These are phyloP conservation scores for Barnettozyma botsteinii DNA, from an alignment of 805 yeast species.

Conservation along the genomic window DNA sequence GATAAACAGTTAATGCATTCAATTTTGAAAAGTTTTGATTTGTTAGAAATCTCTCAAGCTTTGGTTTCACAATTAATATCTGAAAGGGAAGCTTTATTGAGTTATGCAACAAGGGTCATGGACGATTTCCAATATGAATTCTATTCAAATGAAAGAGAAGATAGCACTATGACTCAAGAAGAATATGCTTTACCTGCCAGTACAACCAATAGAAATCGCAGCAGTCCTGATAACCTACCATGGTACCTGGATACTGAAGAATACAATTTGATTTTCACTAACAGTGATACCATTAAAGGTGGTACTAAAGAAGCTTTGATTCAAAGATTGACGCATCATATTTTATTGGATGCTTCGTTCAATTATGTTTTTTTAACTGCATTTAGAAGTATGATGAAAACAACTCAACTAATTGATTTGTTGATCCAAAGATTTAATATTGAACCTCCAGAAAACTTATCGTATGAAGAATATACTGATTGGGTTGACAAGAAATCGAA, in stretches of 20 bases:
- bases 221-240: slow-evolving; percentile 39
- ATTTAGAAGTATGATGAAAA: slow-evolving; percentile 66
- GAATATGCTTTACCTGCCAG: slow-evolving; percentile 26
- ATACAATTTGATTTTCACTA: slow-evolving; percentile 51
- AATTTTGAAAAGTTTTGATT: slow-evolving; percentile 29
- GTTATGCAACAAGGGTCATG: slow-evolving; percentile 74
- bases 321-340: slow-evolving; percentile 76
- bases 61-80: slow-evolving; percentile 56
- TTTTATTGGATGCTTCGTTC: slow-evolving; percentile 53
- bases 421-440: slow-evolving; percentile 61
- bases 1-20: slow-evolving; percentile 27
- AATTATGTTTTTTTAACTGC: slow-evolving; percentile 68
- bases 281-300: slow-evolving; percentile 71
- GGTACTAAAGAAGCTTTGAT: slow-evolving; percentile 76
- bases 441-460: slow-evolving; percentile 82
- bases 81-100: slow-evolving; percentile 63
- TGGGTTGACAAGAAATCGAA: slow-evolving; percentile 71
- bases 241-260: slow-evolving; percentile 74
- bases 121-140: slow-evolving; percentile 60
- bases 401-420: slow-evolving; percentile 53
- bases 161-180: slow-evolving; percentile 23
- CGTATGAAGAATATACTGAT: slow-evolving; percentile 69
- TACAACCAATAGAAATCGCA: slow-evolving; percentile 19
- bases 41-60: slow-evolving; percentile 30
- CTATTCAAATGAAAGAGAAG: slow-evolving; percentile 42